phyloP scores from a whole-genome alignment of 495 filamentous ascomycete genomes.

The Friedmanniomyces simplex region DNA sequence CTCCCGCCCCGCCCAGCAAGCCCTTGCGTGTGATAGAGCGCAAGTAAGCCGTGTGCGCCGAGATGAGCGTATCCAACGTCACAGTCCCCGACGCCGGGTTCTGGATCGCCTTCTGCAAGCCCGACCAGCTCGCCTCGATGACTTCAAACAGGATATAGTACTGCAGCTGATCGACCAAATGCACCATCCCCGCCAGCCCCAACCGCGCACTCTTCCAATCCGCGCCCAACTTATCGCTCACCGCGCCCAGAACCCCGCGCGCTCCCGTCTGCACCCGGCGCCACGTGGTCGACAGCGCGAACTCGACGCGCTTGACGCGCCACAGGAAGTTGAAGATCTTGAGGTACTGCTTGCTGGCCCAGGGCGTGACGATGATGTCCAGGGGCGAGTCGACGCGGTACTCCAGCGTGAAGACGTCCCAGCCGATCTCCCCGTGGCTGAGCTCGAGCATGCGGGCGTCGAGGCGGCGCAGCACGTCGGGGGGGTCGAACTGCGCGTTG shows the following conservation, averaged over 20 bases:
- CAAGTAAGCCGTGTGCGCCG: conserved; percentile 82
- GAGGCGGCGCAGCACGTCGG: conserved; percentile 83
- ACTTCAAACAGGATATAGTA: conserved; percentile 99
- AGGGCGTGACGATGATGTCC: conserved; percentile 92
- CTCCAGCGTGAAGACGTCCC: conserved; percentile 98
- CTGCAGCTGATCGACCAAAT: conserved; percentile 93
- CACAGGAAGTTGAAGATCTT: conserved; percentile 99
- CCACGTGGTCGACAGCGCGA: conserved; percentile 83
- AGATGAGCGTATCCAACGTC: conserved; percentile 90
- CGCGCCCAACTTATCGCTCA: conserved; percentile 61
- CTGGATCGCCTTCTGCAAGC: conserved; percentile 71
- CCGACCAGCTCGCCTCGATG: conserved; percentile 88
- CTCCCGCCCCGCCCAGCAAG: conserved; percentile 54
- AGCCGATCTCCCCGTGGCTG: conserved; percentile 92
- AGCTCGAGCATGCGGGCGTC: conserved; percentile 95
- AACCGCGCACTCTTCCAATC: conserved; percentile 89
- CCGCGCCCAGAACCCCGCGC: conserved; percentile 73
- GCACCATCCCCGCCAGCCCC: conserved; percentile 91
- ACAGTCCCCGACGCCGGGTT: conserved; percentile 45
- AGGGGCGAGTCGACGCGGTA: conserved; percentile 97
- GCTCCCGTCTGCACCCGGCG: conserved; percentile 93
- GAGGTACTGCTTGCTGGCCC: conserved; percentile 89
- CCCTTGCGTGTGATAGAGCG: conserved; percentile 94
- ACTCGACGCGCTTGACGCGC: conserved; percentile 97
- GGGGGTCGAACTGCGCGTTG: conserved; percentile 89